Conservation (phyloP, 140 eudicot species). For the Stevia rebaudiana region DNA sequence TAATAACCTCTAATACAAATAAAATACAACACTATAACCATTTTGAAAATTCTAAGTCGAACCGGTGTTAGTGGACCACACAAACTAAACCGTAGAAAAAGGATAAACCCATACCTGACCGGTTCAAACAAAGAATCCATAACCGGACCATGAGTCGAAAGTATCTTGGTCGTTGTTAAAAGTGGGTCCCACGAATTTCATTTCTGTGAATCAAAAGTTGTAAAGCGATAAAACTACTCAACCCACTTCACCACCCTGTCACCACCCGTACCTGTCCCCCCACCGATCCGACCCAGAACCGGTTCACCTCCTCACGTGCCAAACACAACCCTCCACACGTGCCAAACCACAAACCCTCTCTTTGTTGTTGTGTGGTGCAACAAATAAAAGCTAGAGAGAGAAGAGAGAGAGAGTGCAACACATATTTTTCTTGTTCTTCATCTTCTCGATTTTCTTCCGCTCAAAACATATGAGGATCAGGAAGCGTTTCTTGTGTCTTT, state of each 20-base stretch:
- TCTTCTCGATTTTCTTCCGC: not conserved
- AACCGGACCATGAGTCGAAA: constrained; percentile 24
- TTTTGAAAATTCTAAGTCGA: too few species aligned
- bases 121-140: constrained; percentile 24
- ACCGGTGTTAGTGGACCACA: not conserved
- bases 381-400: constrained; percentile 64
- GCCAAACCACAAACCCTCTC: constrained; percentile 12
- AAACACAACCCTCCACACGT: constrained; percentile 7
- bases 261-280: constrained; percentile 48
- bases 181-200: constrained; percentile 26
- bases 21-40: too few species aligned
- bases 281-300: constrained; percentile 23
- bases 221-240: constrained; percentile 37
- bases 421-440: constrained; percentile 14
- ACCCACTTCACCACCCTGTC: constrained; percentile 41
- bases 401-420: constrained; percentile 17
- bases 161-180: constrained; percentile 36
- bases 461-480: constrained; percentile 59
- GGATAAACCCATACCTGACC: constrained; percentile 7
- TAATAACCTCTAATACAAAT: too few species aligned
- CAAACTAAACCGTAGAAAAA: not conserved
- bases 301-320: constrained; percentile 42
- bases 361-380: constrained; percentile 64
- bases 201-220: constrained; percentile 20
- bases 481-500: constrained; percentile 48